Evolutionary conservation across 2,329 filamentous ascomycete species (phyloP), one percentile per base, ranked within the genome.

Genomic region (Domatiomyces catenatus): DNA sequence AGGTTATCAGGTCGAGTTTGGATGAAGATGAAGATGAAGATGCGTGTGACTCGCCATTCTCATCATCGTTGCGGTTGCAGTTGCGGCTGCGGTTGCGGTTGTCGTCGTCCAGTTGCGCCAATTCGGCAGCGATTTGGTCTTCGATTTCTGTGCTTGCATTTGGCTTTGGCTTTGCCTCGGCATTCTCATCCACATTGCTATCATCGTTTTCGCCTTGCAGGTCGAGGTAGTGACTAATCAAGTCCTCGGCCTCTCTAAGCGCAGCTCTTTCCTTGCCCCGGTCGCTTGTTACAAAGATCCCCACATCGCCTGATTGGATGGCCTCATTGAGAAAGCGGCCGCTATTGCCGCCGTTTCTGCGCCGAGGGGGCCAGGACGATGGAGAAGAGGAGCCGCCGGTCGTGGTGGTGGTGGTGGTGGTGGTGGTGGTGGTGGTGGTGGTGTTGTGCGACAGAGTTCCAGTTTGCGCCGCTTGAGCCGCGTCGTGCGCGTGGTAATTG

Each of bases 201-300:
- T 46, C 48, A n/a, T 26, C 19, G 43, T 52, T 45, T 8, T 36
- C 28, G 28, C 28, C 8, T 3, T 36, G 8, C 8, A 44, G 19
- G 48, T 36, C 43, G 49, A 47, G 50, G 12, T 48, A 44, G 20
- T 51, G 12, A 44, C 17, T 47, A 20, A 44, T 42, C 45, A 47
- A 10, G 26, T 47, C 45, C 10, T 36, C 44, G 28, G 20, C 18
- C 43, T 47, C 24, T n/a, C 39, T 15, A 15, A 51, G 24, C 19
- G 8, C 51, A 64, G 64, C 80, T 42, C 67, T 69, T 65, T 83
- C 79, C 59, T 71, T 75, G 53, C 76, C 76, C 65, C 76, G 76
- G 52, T 77, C 73, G 61, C 78, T 81, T 2, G 79, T 80, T 43
- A 77, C 74, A 69, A 79, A 81, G 24, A 82, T 77, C 8, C 79